Base-by-base conservation (phyloP, 768 basidiomycete species). In the Tulasnella calospora region DNA sequence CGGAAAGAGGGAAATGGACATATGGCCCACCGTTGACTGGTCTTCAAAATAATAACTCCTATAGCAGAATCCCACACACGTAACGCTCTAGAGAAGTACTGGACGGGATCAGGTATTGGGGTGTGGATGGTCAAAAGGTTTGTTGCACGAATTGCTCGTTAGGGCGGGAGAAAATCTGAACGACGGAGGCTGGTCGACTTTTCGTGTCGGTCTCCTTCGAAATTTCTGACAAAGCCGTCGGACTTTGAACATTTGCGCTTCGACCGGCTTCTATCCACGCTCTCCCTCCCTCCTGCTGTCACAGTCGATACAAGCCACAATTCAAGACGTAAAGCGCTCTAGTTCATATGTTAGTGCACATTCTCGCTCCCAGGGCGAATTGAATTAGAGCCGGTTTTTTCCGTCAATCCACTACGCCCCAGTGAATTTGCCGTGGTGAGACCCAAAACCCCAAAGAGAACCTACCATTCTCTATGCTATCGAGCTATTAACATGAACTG, bases 171-270 rank as follows among this genome's bases (percentile, higher is more conserved):
- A 67, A 67, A 67, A 67, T 67, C 61, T 67, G 61, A 67, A 35
- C 7, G 61, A 67, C 61, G 61, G 61, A 67, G 30, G 27, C 61
- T 67, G 61, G 61, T 67, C 61, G 61, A 67, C 61, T 67, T 67
- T 67, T 67, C 61, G 61, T 67, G 61, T 67, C 61, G 61, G 61
- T 67, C 61, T 67, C 61, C 61, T 67, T 67, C 61, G 61, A 67
- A 67, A 67, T 67, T 67, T 67, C 61, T 67, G 30, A 67, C 61
- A 67, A 67, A 67, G 61, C 61, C 30, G 61, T 33, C 61, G 61
- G 61, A 67, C 61, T 67, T 33, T 67, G 30, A 67, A 67, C 15
- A 10, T 35, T 35, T 67, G 30, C 27, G 61, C 61, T 67, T 67
- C 61, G 6, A 67, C 61, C 61, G 51, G 61, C 61, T 67, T 67